A percentile compares a stretch with the other conserved stretches of the same genome.
Evolutionary conservation across 495 filamentous ascomycete genomes (phyloP).

Genomic region (Hypoxylon lienhwacheense): DNA sequence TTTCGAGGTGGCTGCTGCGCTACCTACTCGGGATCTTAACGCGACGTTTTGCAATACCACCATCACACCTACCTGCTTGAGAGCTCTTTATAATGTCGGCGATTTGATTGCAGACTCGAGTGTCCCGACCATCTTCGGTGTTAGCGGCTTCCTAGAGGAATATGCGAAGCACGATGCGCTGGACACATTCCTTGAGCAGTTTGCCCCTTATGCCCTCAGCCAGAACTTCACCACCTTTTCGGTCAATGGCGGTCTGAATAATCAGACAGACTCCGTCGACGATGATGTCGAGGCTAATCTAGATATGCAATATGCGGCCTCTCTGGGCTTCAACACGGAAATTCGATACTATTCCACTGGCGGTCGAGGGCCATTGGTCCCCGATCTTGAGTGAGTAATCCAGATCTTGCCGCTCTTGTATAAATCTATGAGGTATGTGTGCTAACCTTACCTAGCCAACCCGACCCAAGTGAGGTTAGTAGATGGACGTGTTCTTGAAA

Average conservation of each 20-base stretch:
- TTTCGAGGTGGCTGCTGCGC: constrained; percentile 15
- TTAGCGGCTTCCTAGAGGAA: constrained; percentile 56
- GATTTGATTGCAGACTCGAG: constrained; percentile 55
- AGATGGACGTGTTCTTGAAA: constrained; percentile 17
- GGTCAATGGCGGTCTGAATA: constrained; percentile 63
- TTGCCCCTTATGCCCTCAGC: constrained; percentile 48
- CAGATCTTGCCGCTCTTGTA: background rate
- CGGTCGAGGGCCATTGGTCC: constrained; percentile 41
- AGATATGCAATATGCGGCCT: constrained; percentile 70
- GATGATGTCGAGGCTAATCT: constrained; percentile 69
- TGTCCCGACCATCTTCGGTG: constrained; percentile 48
- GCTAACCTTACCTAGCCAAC: constrained; percentile 28
- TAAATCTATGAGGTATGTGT: background rate
- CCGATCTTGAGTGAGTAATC: constrained; percentile 45
- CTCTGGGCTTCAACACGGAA: constrained; percentile 51
- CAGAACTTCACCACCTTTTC: constrained; percentile 64
- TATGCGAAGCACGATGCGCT: constrained; percentile 64
- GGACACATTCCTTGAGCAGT: constrained; percentile 52
- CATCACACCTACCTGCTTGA: constrained; percentile 62
- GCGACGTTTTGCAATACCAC: constrained; percentile 48
- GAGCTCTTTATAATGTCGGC: constrained; percentile 60
- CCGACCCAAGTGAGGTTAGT: constrained; percentile 24
- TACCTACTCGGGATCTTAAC: constrained; percentile 30
- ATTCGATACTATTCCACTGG: constrained; percentile 48
- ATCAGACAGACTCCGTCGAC: constrained; percentile 45